Conservation (phyloP, 495 filamentous ascomycete genomes). For the Collariella sp. region DNA sequence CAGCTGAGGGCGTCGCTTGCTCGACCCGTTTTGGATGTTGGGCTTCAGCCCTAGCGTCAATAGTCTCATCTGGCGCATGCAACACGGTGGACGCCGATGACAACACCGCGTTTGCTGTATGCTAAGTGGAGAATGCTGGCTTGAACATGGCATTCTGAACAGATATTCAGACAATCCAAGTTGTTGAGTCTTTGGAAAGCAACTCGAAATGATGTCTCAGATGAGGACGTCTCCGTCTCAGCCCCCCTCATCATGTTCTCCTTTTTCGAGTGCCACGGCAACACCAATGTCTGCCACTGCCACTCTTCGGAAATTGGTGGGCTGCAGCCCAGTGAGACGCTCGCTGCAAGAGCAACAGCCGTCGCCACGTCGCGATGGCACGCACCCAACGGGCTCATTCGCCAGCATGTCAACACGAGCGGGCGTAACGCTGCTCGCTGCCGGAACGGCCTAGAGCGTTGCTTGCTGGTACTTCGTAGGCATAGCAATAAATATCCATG, state of each 20-base stretch:
- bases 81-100: not conserved
- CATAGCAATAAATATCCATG: constrained; percentile 1
- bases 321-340: not conserved
- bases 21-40: not conserved
- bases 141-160: not conserved
- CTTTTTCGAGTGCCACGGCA: not conserved
- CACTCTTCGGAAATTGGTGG: not conserved
- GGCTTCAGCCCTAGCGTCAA: constrained; percentile 3
- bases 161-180: not conserved
- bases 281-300: not conserved
- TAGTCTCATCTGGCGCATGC: not conserved
- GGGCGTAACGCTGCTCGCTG: not conserved
- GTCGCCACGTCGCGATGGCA: not conserved
- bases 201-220: no score
- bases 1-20: constrained; percentile 1
- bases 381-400: not conserved
- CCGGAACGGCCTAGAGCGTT: not conserved
- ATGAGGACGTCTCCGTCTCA: no score
- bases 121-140: not conserved
- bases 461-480: no score
- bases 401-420: not conserved
- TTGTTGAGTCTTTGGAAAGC: not conserved
- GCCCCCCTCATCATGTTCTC: not conserved
- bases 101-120: no score
- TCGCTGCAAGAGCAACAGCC: constrained; percentile 3